Base-by-base conservation (phyloP, 78 protist genomes). In the Dictyostelium citrinum region DNA sequence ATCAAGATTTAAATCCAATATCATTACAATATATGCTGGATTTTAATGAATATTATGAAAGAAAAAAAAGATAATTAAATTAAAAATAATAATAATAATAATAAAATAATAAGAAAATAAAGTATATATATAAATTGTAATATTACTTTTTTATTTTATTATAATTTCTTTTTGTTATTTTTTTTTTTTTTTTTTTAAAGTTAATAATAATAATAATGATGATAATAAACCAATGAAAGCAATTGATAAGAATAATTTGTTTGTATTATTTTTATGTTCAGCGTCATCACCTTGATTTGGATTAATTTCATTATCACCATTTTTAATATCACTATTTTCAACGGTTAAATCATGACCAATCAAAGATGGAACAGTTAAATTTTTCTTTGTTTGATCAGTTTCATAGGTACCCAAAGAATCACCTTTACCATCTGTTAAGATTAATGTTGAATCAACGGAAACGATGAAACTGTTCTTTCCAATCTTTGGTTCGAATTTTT, bases 1-100 rank as follows among this genome's bases (percentile, higher is more conserved):
- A 75, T n/a, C 83, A 88, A 67, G 85, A 88, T 78, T 22, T 88
- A 71, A 88, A 88, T 46, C 93, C 93, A 78, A 88, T 68, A 10
- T 88, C 93, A 3, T n/a, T 88, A 33, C 31, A 35, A 16, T 88
- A 88, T n/a, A 88, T 88, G 93, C 35, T 88, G 24, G 93, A 88
- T 67, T 88, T 88, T 22, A 88, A 88, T 46, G 93, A 88, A 78
- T 88, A 78, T 68, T 88, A 88, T 72, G 31, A 33, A n/a, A 20
- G 75, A 72, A 46, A 83, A 80, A 35, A 70, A 70, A 33, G 77
- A 70, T 12, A 29, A 70, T 29, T 29, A 68, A 29, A n/a, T n/a
- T n/a, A 67, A 29, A 27, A 10, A 29, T 31, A n/a, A 64, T 11
- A 29, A 0, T 17, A 49, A 2, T 14, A 14, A 31, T 22, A 67